Evolutionary conservation across 768 basidiomycete genomes (phyloP), one percentile per base, ranked within the genome.

Genomic region (Tremella yokohamensis): DNA sequence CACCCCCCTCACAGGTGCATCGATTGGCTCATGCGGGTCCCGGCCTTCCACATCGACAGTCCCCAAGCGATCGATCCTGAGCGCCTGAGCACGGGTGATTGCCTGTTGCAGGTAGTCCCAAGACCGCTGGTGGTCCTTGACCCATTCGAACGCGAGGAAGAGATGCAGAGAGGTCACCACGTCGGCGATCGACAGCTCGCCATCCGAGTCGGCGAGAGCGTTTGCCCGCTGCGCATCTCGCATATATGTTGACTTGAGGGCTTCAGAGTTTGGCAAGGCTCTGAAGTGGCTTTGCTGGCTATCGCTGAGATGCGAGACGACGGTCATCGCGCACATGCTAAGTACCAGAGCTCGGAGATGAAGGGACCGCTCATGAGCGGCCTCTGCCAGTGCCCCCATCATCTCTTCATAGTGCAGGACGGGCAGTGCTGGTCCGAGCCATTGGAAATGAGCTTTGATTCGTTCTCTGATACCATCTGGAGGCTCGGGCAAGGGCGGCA

Each of bases 51-150:
- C 16, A 8, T 22, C 49, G 25, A 49, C 24, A 20, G 7, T n/a
- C 15, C n/a, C 49, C 8, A 49, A n/a, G 25, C 24, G 49, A 49
- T 49, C 49, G 6, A 49, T 29, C 49, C 20, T 49, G 8, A 29
- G 24, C 3, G 18, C 49, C 19, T 49, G 49, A 20, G 49, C 49
- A 16, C 49, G 16, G 8, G 49, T 49, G 3, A 49, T 29, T 8
- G 49, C 49, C 24, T 49, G 49, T 29, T 49, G 49, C 8, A 49
- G 49, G 25, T 49, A 49, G 25, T 29, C 25, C 49, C 49, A 49
- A n/a, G 49, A 49, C 49, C 49, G 49, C 8, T 49, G 18, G 24
- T 49, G 49, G 16, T 20, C 49, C 49, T 49, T 49, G 20, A 22
- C 8, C 49, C 49, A 49, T 22, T 49, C 49, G 49, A 29, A 49